phyloP scores from a whole-genome alignment of 2,329 filamentous ascomycete species.

The Colletotrichum agaves region DNA sequence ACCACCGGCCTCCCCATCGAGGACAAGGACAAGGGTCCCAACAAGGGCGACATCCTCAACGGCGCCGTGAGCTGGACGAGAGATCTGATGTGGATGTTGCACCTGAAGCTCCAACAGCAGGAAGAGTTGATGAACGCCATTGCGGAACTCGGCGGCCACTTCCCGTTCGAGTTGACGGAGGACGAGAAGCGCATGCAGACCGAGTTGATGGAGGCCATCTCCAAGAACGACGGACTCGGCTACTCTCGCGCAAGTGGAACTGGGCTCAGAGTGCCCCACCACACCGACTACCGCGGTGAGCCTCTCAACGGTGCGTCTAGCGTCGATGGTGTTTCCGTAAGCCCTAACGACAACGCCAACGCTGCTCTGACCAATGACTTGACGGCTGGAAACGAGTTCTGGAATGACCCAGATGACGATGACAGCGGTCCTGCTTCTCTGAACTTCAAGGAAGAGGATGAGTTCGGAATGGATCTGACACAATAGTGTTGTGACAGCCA shows the following conservation, averaged over 20 bases:
- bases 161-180: constrained; percentile 86
- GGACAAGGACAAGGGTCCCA: constrained; percentile 98
- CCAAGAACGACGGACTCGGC: constrained; percentile 84
- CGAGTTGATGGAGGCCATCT: constrained; percentile 87
- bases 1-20: constrained; percentile 93
- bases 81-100: constrained; percentile 96
- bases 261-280: constrained; percentile 89
- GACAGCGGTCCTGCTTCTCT: constrained; percentile 73
- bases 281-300: constrained; percentile 91
- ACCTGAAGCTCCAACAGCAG: constrained; percentile 89
- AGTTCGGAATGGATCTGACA: constrained; percentile 84
- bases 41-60: constrained; percentile 98
- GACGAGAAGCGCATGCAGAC: constrained; percentile 96
- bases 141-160: constrained; percentile 75
- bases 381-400: constrained; percentile 66
- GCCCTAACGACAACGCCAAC: constrained; percentile 57
- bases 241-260: constrained; percentile 88
- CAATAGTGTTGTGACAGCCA: constrained; percentile 46
- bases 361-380: constrained; percentile 57
- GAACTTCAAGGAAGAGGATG: constrained; percentile 94
- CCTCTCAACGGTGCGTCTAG: constrained; percentile 64
- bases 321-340: constrained; percentile 60
- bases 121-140: constrained; percentile 85
- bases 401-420: constrained; percentile 77
- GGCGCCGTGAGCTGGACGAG: constrained; percentile 97